Base-by-base conservation (phyloP, 176 grass and related monocot species). In the Oryza coarctata region DNA sequence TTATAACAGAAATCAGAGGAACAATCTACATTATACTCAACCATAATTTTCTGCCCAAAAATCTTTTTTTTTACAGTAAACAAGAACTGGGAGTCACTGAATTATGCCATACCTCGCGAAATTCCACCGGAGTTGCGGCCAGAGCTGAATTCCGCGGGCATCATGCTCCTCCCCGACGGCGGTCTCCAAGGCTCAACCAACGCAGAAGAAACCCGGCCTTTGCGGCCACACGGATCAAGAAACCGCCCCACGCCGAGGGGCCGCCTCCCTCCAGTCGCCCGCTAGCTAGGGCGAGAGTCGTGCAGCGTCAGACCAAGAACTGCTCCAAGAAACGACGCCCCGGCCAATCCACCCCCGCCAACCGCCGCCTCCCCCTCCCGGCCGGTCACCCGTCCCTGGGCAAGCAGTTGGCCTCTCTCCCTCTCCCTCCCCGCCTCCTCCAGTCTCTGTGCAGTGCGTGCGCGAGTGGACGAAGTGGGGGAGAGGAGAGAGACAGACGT, bases 41-140 rank as follows among this genome's bases (percentile, higher is more conserved):
- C 68, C 27, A 63, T 3, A 27, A 73, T 74, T 30, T 22, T 49
- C 28, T 49, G 3, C 27, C 14, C 0, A 5, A 12, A 74, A 52
- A n/a, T 49, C 7, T 14, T 65, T 8, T 31, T 66, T 67, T 74
- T 68, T 35, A 43, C 45, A 31, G 34, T 45, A 60, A n/a, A 26
- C 65, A 34, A 8, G 1, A 45, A 43, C 30, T 17, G 15, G 1
- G n/a, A 70, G 36, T 7, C 34, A 13, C 9, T 35, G 78, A 47
- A 81, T 81, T 69, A 36, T 49, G 28, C 15, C 27, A 14, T 89
- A 89, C 83, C 83, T 89, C 45, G 83, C 32, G 30, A 20, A 63
- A 72, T 78, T 31, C 34, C 26, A 65, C 9, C 79, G 26, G 40
- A 23, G 32, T 33, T 31, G 50, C 47, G 1, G 14, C 29, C 68